Percentiles rank a stretch among this genome's conserved stretches.
Conservation (phyloP, 148 eudicot species). For the Simmondsia chinensis region DNA sequence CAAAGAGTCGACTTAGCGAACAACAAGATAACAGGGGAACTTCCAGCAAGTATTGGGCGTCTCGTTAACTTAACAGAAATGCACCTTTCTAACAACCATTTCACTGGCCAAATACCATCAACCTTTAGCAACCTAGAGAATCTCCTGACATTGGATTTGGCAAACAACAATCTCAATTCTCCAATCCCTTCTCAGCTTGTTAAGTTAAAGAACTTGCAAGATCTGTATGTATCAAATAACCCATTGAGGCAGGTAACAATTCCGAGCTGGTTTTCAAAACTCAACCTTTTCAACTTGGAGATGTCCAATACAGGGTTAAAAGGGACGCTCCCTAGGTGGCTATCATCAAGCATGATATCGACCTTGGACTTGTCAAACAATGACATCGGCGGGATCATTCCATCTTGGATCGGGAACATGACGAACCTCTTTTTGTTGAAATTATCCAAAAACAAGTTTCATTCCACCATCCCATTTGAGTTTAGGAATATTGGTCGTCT, state of each 20-base stretch:
- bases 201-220: conserved; percentile 35
- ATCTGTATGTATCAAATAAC: conserved; percentile 45
- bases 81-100: conserved; percentile 35
- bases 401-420: conserved; percentile 81
- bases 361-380: conserved; percentile 64
- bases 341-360: conserved; percentile 32
- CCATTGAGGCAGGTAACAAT: conserved; percentile 37
- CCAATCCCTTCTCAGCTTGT: conserved; percentile 39
- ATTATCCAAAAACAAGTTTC: conserved; percentile 49
- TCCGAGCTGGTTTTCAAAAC: conserved; percentile 35
- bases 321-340: conserved; percentile 49
- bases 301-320: conserved; percentile 53
- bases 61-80: conserved; percentile 35
- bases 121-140: conserved; percentile 44
- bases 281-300: conserved; percentile 29
- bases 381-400: conserved; percentile 46
- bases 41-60: conserved; percentile 54
- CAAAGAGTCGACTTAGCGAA: conserved; percentile 41
- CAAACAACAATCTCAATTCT: conserved; percentile 45
- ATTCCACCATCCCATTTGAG: conserved; percentile 32
- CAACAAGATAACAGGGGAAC: conserved; percentile 44
- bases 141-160: conserved; percentile 41
- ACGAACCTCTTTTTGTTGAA: conserved; percentile 49
- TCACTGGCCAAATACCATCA: conserved; percentile 51
- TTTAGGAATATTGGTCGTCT: conserved; percentile 39